Base-by-base conservation (phyloP, 768 basidiomycete species). In the Mycena kentingensis region DNA sequence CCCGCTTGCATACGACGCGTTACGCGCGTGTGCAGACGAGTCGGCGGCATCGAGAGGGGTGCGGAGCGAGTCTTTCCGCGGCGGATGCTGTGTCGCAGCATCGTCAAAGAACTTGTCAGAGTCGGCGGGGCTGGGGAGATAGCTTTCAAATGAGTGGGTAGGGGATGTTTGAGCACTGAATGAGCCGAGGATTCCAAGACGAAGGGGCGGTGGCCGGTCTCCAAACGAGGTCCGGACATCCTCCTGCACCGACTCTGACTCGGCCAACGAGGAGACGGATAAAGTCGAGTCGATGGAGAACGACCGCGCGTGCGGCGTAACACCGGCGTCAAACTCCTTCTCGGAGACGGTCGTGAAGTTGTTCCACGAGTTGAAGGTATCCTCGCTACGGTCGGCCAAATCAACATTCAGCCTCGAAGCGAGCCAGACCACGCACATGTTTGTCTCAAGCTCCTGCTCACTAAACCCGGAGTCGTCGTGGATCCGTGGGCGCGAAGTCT, bases 221-320 rank as follows among this genome's bases (percentile, higher is more conserved):
- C 64, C 60, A 16, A 57, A 49, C 28, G 66, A 13, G 45, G 57
- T 18, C 55, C 51, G 39, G 18, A 55, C 51, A 27, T 68, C 46
- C 37, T 69, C 65, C 60, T 64, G 73, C 41, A 65, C 60, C 21
- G 75, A 69, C 55, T 73, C 77, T 21, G 67, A 70, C 60, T 58
- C 65, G 47, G 53, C 52, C 29, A 74, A 65, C 27, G 82, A 80
- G 44, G 80, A 81, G 13, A 75, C 65, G 3, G 83, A 83, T 27
- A 72, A 65, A 36, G 76, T 79, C 11, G 85, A 84, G 54, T 85
- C 86, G 16, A 78, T 63, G 19, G 87, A 89, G 54, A 83, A 78
- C 4, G 81, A 81, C 15, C 82, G 78, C 15, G 74, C 73, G 64
- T 88, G 85, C 6, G 79, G 76, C 11, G 73, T 74, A 37, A 73